These are phyloP conservation scores for Prunella vulgaris DNA, from an alignment of 257 asterid genomes.

Conservation along the genomic window DNA sequence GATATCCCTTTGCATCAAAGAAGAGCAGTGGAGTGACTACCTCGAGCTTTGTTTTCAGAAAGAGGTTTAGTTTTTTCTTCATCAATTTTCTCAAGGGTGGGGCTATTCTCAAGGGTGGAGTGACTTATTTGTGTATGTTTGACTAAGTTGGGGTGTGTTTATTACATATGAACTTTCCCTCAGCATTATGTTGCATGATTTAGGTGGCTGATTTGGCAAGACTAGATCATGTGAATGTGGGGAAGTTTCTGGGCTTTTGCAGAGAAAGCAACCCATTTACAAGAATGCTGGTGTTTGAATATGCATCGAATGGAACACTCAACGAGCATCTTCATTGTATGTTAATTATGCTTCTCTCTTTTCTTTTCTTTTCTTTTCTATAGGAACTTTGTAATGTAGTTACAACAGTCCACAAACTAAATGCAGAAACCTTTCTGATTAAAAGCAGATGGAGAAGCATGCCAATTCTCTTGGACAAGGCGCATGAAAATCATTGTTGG, in stretches of 20 bases:
- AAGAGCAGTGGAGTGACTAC: conserved; percentile 67
- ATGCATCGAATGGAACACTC: conserved; percentile 89
- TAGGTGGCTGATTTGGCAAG: conserved; percentile 84
- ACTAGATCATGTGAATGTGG: conserved; percentile 76
- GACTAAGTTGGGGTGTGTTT: not conserved
- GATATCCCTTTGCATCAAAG: conserved; percentile 65
- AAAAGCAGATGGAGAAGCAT: conserved; percentile 71
- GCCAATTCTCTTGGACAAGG: conserved; percentile 81
- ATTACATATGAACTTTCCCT: not conserved
- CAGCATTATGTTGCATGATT: conserved; percentile 14
- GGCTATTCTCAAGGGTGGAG: not conserved
- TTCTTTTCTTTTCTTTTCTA: not conserved
- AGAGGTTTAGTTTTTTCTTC: conserved; percentile 42
- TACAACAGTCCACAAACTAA: conserved; percentile 10
- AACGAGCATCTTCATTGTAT: conserved; percentile 87
- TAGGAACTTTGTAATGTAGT: not conserved
- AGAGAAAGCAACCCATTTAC: conserved; percentile 69
- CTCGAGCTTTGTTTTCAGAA: conserved; percentile 85
- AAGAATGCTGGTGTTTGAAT: conserved; percentile 87
- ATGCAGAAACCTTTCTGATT: conserved; percentile 6
- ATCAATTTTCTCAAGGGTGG: not conserved
- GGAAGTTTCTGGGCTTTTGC: conserved; percentile 75
- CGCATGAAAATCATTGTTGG: conserved; percentile 78
- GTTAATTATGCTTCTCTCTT: conserved; percentile 9
- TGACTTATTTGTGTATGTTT: not conserved